Percentiles rank a stretch among this genome's conserved stretches.
Conservation (phyloP, 306 rosid genomes). For the Quercus wislizeni region DNA sequence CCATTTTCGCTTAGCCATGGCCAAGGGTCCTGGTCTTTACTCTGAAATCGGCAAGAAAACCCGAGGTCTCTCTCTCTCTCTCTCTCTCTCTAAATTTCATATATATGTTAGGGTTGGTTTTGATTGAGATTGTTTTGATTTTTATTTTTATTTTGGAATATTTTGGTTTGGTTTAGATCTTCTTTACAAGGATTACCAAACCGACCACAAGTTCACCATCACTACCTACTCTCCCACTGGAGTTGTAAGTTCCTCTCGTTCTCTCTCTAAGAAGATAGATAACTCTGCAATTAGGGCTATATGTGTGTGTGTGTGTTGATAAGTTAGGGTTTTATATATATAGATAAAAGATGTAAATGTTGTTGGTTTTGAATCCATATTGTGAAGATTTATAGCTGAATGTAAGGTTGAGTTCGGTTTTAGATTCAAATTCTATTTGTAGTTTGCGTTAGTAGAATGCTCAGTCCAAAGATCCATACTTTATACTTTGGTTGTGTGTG, state of each 20-base stretch:
- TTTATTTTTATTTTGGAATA: no score
- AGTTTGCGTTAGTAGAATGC: neutral
- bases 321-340: no score
- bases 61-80: conserved; percentile 53
- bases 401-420: neutral
- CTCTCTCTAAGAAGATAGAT: conserved; percentile 1
- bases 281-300: conserved; percentile 9
- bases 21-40: conserved; percentile 95
- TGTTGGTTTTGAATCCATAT: neutral
- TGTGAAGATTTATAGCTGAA: neutral
- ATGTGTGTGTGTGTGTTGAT: neutral
- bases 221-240: conserved; percentile 92
- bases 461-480: neutral
- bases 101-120: neutral
- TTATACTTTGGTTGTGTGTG: neutral
- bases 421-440: neutral
- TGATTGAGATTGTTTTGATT: neutral
- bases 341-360: no score
- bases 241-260: conserved; percentile 44
- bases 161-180: conserved; percentile 51
- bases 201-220: conserved; percentile 88
- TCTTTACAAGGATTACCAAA: conserved; percentile 80
- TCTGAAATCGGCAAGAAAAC: conserved; percentile 84
- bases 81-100: neutral
- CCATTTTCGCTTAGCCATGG: conserved; percentile 48